Base-by-base conservation (phyloP, 1,139 yeast species). In the Debaryomyces coudertii region DNA sequence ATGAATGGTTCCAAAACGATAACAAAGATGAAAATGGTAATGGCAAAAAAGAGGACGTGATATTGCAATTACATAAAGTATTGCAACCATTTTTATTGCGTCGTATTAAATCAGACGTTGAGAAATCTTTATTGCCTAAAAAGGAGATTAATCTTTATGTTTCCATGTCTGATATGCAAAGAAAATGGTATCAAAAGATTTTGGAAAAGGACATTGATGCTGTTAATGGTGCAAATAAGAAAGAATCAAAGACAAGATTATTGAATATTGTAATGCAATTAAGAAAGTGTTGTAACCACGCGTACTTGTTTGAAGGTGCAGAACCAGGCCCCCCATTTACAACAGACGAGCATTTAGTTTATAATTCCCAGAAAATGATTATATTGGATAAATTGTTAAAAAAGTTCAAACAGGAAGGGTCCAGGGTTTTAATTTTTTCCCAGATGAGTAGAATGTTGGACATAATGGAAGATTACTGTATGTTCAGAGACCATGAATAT, bases 271-370 rank as follows among this genome's bases (percentile, higher is more conserved):
- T 86, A 23, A 87, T 87, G 95, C 95, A 87, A 64, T 73, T 87
- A 58, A 75, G 95, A 60, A 87, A 87, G 61, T 87, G 93, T 62
- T 87, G 93, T 66, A 87, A 87, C 58, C 95, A 87, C 66, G 93
- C 95, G 4, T 87, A 87, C 59, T 66, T 87, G 40, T 87, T 87
- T 58, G 95, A 87, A 62, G 93, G 95, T 22, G 93, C 93, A 1
- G 95, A 87, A 61, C 95, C 93, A 0, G 95, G 95, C 6, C 95
- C 95, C 22, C 93, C 95, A 16, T 87, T 73, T 56, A 87, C 93
- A 5, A 87, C 92, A 0, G 95, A 86, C 65, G 93, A 87, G 60
- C 95, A 87, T 66, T 75, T 87, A 58, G 83, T 87, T 25, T 85
- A 63, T 60, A 87, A 86, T 61, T 77, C 90, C 1, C 86, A 84